These are phyloP conservation scores for Rubia balearica DNA, from an alignment of 305 asterid species.

Conservation along the genomic window DNA sequence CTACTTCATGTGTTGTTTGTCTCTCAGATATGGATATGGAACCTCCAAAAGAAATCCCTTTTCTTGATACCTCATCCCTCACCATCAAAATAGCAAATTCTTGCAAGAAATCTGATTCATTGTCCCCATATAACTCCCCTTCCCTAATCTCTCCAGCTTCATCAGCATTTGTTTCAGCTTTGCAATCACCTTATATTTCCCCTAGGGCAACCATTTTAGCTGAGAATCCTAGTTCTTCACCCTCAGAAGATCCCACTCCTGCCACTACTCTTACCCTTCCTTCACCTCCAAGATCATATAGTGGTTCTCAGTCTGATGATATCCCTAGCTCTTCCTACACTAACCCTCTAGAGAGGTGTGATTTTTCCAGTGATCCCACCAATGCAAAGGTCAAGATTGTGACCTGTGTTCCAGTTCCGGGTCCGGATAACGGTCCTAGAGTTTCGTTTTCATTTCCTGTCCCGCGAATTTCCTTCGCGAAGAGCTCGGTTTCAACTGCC, in stretches of 20 bases:
- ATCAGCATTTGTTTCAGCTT: constrained; percentile 86
- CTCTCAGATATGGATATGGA: constrained; percentile 45
- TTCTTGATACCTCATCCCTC: constrained; percentile 43
- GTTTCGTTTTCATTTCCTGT: constrained; percentile 78
- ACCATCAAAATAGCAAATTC: constrained; percentile 47
- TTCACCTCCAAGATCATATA: constrained; percentile 59
- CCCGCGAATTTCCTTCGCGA: constrained; percentile 58
- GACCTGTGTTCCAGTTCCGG: constrained; percentile 49
- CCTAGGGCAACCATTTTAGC: constrained; percentile 50
- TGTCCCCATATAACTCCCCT: constrained; percentile 52
- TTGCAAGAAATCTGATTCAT: constrained; percentile 29
- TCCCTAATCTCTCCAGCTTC: constrained; percentile 77
- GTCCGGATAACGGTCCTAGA: constrained; percentile 46
- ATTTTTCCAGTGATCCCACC: constrained; percentile 36
- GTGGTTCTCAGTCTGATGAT: constrained; percentile 80
- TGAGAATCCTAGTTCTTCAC: constrained; percentile 15
- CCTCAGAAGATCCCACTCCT: constrained; percentile 40
- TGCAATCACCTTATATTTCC: constrained; percentile 86
- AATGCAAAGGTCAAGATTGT: constrained; percentile 57
- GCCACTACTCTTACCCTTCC: constrained; percentile 48
- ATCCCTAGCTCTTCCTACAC: constrained; percentile 83
- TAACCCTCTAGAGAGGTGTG: constrained; percentile 56
- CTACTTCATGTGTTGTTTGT: constrained; percentile 14
- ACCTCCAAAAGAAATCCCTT: constrained; percentile 31
- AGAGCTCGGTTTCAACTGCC: constrained; percentile 57